These are phyloP conservation scores for Tulasnella sp. DNA, from an alignment of 768 basidiomycete genomes.

Conservation along the genomic window DNA sequence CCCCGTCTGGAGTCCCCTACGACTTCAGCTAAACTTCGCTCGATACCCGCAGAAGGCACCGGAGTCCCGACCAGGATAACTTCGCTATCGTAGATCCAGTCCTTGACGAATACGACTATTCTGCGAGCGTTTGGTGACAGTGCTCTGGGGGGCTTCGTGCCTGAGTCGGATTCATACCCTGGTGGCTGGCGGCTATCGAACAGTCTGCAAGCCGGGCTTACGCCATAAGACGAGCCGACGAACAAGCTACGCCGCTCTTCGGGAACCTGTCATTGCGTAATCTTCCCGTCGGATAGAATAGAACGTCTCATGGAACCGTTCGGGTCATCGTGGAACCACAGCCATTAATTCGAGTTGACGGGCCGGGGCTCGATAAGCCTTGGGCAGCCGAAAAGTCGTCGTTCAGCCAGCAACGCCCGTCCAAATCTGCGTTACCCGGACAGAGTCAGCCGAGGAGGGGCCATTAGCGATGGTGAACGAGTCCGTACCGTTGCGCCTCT, in stretches of 20 bases:
- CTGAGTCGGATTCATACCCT: constrained; percentile 55
- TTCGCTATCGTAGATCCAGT: constrained; percentile 74
- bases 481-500: constrained; percentile 62
- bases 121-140: constrained; percentile 50
- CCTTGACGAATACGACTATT: constrained; percentile 65
- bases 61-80: constrained; percentile 48
- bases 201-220: constrained; percentile 34
- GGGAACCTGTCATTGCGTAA: constrained; percentile 78
- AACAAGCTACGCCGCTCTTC: constrained; percentile 76
- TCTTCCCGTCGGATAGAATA: constrained; percentile 31
- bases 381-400: constrained; percentile 89
- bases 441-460: constrained; percentile 15
- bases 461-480: neutral
- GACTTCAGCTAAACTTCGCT: constrained; percentile 44
- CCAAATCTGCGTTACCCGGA: constrained; percentile 54
- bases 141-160: constrained; percentile 49
- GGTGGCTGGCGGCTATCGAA: constrained; percentile 82
- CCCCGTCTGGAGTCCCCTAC: constrained; percentile 57
- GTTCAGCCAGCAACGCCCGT: constrained; percentile 90
- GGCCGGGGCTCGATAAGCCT: constrained; percentile 78
- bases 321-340: constrained; percentile 73
- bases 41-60: constrained; percentile 43
- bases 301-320: constrained; percentile 45
- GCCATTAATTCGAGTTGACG: constrained; percentile 96
- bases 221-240: constrained; percentile 40